A percentile compares a stretch with the other conserved stretches of the same genome.
Conservation (phyloP, 2,329 filamentous ascomycete genomes). For the Arthrobotrys sphaeroides region DNA sequence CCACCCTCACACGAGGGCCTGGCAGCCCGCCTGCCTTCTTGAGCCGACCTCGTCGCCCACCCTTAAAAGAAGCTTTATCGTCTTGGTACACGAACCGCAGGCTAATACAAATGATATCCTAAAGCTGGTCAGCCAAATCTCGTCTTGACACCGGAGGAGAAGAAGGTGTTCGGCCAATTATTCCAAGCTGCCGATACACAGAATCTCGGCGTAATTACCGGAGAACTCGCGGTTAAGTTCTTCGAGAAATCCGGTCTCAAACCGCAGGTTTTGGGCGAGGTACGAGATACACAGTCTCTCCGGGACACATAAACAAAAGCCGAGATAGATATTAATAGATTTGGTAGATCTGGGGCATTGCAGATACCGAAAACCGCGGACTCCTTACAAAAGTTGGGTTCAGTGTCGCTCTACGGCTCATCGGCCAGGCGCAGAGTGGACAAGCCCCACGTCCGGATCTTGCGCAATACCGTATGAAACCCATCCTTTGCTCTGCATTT, state of each 20-base stretch:
- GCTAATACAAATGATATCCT: conserved; percentile 10
- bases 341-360: conserved; percentile 95
- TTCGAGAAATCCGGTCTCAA: conserved; percentile 95
- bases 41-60: not conserved
- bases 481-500: not conserved
- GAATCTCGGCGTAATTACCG: conserved; percentile 89
- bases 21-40: not conserved
- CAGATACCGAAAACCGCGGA: conserved; percentile 94
- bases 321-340: conserved; percentile 25
- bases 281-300: conserved; percentile 61
- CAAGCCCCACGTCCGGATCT: conserved; percentile 82
- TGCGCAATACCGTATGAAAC: conserved; percentile 75
- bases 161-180: conserved; percentile 89
- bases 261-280: conserved; percentile 85
- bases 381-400: conserved; percentile 93
- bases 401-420: conserved; percentile 88
- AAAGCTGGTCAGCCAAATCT: conserved; percentile 37
- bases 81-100: not conserved
- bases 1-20: not conserved
- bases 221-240: conserved; percentile 95
- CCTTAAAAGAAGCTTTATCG: too few species aligned
- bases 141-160: conserved; percentile 77
- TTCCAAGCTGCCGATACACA: conserved; percentile 94
- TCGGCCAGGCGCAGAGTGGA: conserved; percentile 92
- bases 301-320: not conserved